Base-by-base conservation (phyloP, 164 flowering plant species). In the Tinospora cordifolia region DNA sequence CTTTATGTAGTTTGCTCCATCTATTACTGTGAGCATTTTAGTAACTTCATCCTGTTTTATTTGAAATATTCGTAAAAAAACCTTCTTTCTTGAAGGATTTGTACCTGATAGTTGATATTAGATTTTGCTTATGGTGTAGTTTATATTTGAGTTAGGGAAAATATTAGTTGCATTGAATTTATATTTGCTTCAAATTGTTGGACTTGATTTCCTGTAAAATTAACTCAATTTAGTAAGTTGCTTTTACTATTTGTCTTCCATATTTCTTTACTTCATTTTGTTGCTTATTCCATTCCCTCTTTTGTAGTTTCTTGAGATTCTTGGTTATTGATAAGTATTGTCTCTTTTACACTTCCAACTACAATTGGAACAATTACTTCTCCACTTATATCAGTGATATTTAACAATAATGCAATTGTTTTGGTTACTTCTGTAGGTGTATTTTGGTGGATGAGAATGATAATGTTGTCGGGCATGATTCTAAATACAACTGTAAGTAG, bases 401-500 rank as follows among this genome's bases (percentile, higher is more conserved):
- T 30, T 30, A 30, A 11, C 34, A 46, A 47, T 63, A 46, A 47
- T 63, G 44, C 26, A 17, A 54, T 25, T n/a, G n/a, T 14, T 51
- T 15, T 44, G 1, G 26, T n/a, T n/a, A 27, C 40, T 59, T 72
- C 21, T 82, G 81, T 86, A 92, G 99, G 78, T 94, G 99, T 78
- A 94, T 94, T 78, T 75, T 94, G 69, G 99, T 94, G 79, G 98
- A 94, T 77, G 94, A 90, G 82, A 84, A 86, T 77, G 99, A 94
- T 76, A 76, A 70, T 34, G 96, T 90, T 54, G 83, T 92, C 73
- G 99, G 99, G 13, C 99, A 92, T 77, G 96, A 92, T 41, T 80
- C 91, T 66, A 94, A 94, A 71, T 94, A 94, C 80, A 94, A 92
- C 72, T 94, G 99, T 94, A 83, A 90, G 99, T 66, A 30, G 26